Base-by-base conservation (phyloP, 441 rosid species). In the Syzygium malaccense region DNA sequence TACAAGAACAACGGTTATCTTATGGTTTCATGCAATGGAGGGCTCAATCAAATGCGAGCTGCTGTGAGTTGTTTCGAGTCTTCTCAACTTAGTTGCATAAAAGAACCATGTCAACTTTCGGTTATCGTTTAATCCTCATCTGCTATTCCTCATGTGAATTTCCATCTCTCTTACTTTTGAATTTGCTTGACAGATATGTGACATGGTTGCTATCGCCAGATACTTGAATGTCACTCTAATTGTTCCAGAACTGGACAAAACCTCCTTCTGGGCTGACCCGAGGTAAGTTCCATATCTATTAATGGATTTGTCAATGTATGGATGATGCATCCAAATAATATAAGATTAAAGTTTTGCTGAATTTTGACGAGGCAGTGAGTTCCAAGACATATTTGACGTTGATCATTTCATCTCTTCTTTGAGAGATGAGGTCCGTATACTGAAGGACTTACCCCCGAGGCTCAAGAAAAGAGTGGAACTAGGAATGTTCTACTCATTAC, bases 11-110 rank as follows among this genome's bases (percentile, higher is more conserved):
- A 95, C 89, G 98, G 98, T 54, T 95, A 95, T 90, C 93, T 95
- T 71, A 91, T 94, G 95, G 94, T 95, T 90, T 95, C 98, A n/a
- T 95, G 96, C 87, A 95, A 96, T 91, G 98, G 98, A 91, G 98
- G 98, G 88, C 97, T 96, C 87, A 96, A 96, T 91, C 98, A 96
- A 89, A 95, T 95, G 98, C 92, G 98, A 92, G 95, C 98, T 55
- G 98, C 97, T 2, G 98, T 95, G 87, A 92, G 95, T 91, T 83
- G 86, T 20, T 84, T 85, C 55, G 71, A 18, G 88, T 55, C 58
- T 80, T 33, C 33, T 54, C 32, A 75, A 75, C 51, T 75, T 56
- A 32, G 66, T 85, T 14, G 68, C 87, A 32, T 55, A 53, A 20
- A 3, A 19, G n/a, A 20, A 56, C 62, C 49, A 32, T 85, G 45